Base-by-base conservation (phyloP, 306 rosid genomes). In the Prunus mira region DNA sequence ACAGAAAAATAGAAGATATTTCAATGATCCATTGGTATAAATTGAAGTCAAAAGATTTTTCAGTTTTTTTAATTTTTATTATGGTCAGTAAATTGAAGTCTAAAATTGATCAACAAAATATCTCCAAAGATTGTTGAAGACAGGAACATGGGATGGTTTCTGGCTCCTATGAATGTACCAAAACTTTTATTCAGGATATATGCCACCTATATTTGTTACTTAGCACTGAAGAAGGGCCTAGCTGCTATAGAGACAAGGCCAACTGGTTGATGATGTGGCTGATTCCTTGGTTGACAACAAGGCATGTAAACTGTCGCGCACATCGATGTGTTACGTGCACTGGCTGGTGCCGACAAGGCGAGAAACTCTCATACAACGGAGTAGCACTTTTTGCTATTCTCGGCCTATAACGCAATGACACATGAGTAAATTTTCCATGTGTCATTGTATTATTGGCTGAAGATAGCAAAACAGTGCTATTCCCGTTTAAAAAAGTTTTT, bases 71-170 rank as follows among this genome's bases (percentile, higher is more conserved):
- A 6, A 6, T 34, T 1, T 6, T 34, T 34, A 6, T 38, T 38
- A 38, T 38, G 43, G 9, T 38, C 43, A 38, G 43, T 38, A 38
- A 38, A 38, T 38, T 8, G 73, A 68, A 46, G 47, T 47, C 19
- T 69, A 6, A 52, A 52, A 52, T 15, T 15, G 20, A 71, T 20
- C 30, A 27, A 71, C 32, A 71, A 3, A 55, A 6, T 71, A 25
- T 12, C 65, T 5, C 7, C 34, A 60, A 13, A 22, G 32, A 20
- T 63, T 13, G 7, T 15, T 45, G 67, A 41, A 43, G 65, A 60
- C 49, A 27, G 72, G 67, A 76, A 71, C 65, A 71, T 34, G 63
- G 63, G 45, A 30, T 51, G 47, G 64, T 52, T 52, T 70, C 63
- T 70, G 74, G 74, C 74, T 70, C 3, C n/a, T 24, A 10, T 50